phyloP scores from a whole-genome alignment of 2,329 filamentous ascomycete genomes.

The Botrytis medusae region DNA sequence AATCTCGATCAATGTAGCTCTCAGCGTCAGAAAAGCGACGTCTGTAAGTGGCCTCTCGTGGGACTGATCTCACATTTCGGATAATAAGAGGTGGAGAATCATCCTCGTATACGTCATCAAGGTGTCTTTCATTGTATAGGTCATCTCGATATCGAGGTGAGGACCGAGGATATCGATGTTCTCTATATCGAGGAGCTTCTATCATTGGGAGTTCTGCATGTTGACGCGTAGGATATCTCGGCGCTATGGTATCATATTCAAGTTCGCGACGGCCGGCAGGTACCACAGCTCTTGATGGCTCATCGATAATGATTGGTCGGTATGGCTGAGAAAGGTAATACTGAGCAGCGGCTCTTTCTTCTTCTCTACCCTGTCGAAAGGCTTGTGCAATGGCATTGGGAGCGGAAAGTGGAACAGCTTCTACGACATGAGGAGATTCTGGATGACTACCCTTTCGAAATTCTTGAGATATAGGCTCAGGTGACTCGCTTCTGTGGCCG shows the following conservation, averaged over 20 bases:
- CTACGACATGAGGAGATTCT: conserved; percentile 23
- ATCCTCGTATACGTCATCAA: conserved; percentile 14
- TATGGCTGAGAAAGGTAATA: conserved; percentile 23
- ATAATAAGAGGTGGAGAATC: background rate
- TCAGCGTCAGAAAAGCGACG: conserved; percentile 10
- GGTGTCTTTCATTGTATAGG: conserved; percentile 1
- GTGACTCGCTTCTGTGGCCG: conserved; percentile 26
- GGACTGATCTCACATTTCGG: background rate
- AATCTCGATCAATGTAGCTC: conserved; percentile 3
- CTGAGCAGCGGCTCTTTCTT: conserved; percentile 29
- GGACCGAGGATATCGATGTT: conserved; percentile 11
- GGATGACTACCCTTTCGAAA: background rate
- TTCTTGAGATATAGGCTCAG: conserved; percentile 23
- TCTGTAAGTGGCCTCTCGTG: conserved; percentile 19
- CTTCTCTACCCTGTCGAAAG: conserved; percentile 33
- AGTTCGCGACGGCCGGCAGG: conserved; percentile 15
- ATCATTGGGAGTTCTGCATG: conserved; percentile 21
- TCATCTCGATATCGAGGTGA: conserved; percentile 19
- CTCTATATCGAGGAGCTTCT: conserved; percentile 17
- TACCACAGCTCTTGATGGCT: conserved; percentile 16
- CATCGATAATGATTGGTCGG: conserved; percentile 17
- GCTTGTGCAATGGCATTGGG: conserved; percentile 32
- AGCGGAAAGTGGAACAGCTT: conserved; percentile 22
- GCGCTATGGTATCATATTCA: background rate
- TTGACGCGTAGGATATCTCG: conserved; percentile 14